A percentile compares a stretch with the other conserved stretches of the same genome.
Conservation (phyloP, 805 yeast species). For the Schizosaccharomyces japonicus region DNA sequence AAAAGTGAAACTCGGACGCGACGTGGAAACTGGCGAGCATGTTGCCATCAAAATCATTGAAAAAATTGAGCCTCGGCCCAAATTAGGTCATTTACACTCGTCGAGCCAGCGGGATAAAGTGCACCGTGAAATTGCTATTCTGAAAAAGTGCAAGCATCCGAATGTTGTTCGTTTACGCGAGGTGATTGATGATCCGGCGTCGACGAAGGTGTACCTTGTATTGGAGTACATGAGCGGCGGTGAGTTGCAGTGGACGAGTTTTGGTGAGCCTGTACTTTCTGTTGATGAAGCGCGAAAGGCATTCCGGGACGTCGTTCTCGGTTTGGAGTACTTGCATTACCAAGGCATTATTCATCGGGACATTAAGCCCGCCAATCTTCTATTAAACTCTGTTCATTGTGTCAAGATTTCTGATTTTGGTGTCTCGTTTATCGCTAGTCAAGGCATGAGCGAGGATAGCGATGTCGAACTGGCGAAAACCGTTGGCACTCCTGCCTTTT, state of each 20-base stretch:
- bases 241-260: constrained; percentile 53
- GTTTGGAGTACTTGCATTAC: constrained; percentile 70
- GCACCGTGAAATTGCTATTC: constrained; percentile 70
- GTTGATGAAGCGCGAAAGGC: constrained; percentile 44
- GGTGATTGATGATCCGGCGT: constrained; percentile 64
- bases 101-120: constrained; percentile 46
- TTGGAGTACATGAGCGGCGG: constrained; percentile 78
- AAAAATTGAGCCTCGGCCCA: constrained; percentile 32
- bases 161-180: constrained; percentile 72
- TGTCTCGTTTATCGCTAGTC: constrained; percentile 43
- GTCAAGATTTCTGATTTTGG: constrained; percentile 96
- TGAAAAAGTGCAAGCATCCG: constrained; percentile 78
- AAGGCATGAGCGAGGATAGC: constrained; percentile 10
- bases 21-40: constrained; percentile 17
- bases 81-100: constrained; percentile 22
- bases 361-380: constrained; percentile 78
- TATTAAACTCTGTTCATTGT: constrained; percentile 40
- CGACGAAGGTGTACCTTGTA: constrained; percentile 71
- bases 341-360: constrained; percentile 88
- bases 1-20: constrained; percentile 71
- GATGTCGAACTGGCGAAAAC: constrained; percentile 62
- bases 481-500: constrained; percentile 92
- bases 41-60: constrained; percentile 91
- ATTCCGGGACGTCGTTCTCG: constrained; percentile 62
- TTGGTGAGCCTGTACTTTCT: constrained; percentile 36